Conservation (phyloP, 257 asterid species). For the Haberlea rhodopensis region DNA sequence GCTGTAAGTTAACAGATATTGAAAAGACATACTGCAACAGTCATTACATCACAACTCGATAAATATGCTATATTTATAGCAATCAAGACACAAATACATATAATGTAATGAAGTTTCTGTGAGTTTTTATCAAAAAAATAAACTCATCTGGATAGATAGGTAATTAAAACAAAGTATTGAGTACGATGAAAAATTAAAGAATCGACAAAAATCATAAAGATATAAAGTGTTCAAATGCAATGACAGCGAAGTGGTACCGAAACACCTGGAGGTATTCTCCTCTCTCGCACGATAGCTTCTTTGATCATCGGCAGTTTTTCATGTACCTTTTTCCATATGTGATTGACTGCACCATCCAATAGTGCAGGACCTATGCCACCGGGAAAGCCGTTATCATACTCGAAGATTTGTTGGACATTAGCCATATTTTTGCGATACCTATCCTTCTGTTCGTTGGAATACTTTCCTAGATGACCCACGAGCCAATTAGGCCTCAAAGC, state of each 20-base stretch:
- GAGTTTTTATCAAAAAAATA: constrained; percentile 3
- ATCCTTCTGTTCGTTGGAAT: constrained; percentile 59
- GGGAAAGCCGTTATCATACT: constrained; percentile 57
- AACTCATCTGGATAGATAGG: constrained; percentile 17
- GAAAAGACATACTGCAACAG: background rate
- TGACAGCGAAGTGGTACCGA: constrained; percentile 77
- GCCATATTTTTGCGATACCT: constrained; percentile 55
- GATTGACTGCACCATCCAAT: constrained; percentile 69
- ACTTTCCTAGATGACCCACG: constrained; percentile 56
- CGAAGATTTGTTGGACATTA: constrained; percentile 53
- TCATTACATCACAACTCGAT: background rate
- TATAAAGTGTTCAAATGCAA: constrained; percentile 49
- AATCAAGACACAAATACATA: background rate
- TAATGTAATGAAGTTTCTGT: no score
- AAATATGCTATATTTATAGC: background rate
- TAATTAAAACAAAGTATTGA: background rate
- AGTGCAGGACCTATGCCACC: constrained; percentile 74
- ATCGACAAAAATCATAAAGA: background rate
- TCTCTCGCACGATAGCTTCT: constrained; percentile 76
- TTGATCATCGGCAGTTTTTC: constrained; percentile 68
- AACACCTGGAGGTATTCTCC: constrained; percentile 76
- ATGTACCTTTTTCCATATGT: constrained; percentile 80
- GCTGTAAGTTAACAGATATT: no score
- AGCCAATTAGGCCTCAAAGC: constrained; percentile 82
- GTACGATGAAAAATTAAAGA: constrained; percentile 17